phyloP scores from a whole-genome alignment of 352 stramenopile species.

The Phytophthora palmivora region DNA sequence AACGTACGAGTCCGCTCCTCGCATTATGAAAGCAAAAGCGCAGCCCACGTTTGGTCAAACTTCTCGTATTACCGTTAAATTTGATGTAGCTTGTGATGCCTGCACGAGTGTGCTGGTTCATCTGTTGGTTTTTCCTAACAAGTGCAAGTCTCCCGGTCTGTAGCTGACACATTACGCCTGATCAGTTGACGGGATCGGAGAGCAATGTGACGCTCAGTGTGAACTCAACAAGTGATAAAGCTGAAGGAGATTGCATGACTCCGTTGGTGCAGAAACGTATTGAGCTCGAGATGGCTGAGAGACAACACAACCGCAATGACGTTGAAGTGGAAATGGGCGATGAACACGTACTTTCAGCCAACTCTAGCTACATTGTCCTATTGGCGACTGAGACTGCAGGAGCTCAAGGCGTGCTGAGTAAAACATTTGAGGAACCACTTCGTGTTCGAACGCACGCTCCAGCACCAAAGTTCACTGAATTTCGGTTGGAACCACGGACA shows the following conservation, averaged over 20 bases:
- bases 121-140: constrained; percentile 48
- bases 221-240: not conserved
- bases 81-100: constrained; percentile 62
- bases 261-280: constrained; percentile 43
- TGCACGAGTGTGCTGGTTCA: constrained; percentile 63
- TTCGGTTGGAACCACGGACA: constrained; percentile 57
- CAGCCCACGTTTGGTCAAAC: constrained; percentile 64
- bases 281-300: constrained; percentile 41
- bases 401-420: constrained; percentile 68
- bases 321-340: constrained; percentile 49
- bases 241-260: constrained; percentile 2
- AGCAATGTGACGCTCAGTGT: constrained; percentile 18
- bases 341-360: constrained; percentile 37
- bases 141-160: constrained; percentile 36
- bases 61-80: constrained; percentile 55
- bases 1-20: constrained; percentile 61
- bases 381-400: constrained; percentile 61
- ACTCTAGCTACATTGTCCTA: constrained; percentile 59
- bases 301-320: constrained; percentile 43
- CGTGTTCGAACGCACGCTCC: constrained; percentile 51
- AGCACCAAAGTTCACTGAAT: constrained; percentile 54
- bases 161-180: constrained; percentile 28
- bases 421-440: constrained; percentile 41
- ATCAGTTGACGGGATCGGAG: constrained; percentile 11
- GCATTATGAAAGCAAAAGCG: constrained; percentile 48